Evolutionary conservation across 2,329 filamentous ascomycete genomes (phyloP), one percentile per base, ranked within the genome.

Genomic region (Cytospora chrysosperma): DNA sequence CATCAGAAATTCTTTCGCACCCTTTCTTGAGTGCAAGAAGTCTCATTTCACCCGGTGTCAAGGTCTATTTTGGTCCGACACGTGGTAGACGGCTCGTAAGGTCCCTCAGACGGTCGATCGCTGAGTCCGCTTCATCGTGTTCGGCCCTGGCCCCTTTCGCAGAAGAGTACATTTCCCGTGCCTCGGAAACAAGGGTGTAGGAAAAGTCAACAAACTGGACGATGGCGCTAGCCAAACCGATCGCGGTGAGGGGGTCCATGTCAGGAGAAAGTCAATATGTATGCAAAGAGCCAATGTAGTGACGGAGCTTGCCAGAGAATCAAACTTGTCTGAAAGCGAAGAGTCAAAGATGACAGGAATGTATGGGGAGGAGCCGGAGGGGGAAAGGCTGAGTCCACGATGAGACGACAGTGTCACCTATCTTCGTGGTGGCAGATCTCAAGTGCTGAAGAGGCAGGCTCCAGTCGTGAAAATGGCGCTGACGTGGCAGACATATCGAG

Each of bases 111-210:
- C 19, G 24, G 13, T 55, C 26, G 13, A 54, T 24, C 6, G 27
- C 27, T 51, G 8, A 27, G 9, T 61, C 50, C 26, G 37, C 26
- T 12, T 28, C 59, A 13, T 40, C 50, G 8, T 27, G 26, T 30
- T 53, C n/a, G 3, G 34, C 34, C 5, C 21, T 43, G 4, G 34
- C 43, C 1, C 59, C 59, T 21, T 50, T 56, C 21, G 24, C 26
- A 4, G 59, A 61, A 5, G 30, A 54, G 51, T 61, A 56, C 17
- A 61, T 28, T 19, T 61, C 59, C 2, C n/a, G 24, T 27, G 59
- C 59, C 10, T 51, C 59, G 8, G 47, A 40, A 5, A 61, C 37
- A 1, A 61, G n/a, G 7, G 6, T 61, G 9, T 32, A 61, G 13
- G 34, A 61, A 7, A 61, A 61, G 24, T 61, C 50, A 3, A 56